phyloP scores from a whole-genome alignment of 1,139 yeast species.

The Geotrichum restrictum region DNA sequence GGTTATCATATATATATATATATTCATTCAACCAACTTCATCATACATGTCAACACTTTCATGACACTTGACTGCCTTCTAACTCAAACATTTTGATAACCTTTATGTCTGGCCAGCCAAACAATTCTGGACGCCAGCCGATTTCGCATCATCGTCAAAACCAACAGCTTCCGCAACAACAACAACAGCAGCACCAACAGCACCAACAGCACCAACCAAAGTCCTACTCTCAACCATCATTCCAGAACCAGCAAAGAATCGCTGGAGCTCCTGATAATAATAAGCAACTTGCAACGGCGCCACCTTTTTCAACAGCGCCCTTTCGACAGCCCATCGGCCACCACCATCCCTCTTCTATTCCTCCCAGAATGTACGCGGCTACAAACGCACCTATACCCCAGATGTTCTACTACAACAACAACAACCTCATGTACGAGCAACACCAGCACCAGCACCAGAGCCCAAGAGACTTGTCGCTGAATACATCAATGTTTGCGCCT shows the following conservation, averaged over 20 bases:
- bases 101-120: constrained; percentile 9
- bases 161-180: too few species aligned
- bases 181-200: too few species aligned
- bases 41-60: background rate
- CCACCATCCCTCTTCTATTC: background rate
- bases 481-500: background rate
- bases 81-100: background rate
- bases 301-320: background rate
- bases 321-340: background rate
- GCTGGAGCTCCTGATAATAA: background rate
- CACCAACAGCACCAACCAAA: background rate
- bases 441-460: background rate
- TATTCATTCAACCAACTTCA: background rate
- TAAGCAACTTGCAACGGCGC: background rate
- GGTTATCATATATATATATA: background rate
- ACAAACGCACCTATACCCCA: background rate
- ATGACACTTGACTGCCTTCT: background rate
- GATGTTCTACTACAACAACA: constrained; percentile 6
- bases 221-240: constrained; percentile 5
- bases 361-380: constrained; percentile 8
- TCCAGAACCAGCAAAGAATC: constrained; percentile 5
- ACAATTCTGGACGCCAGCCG: constrained; percentile 8
- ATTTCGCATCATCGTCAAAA: background rate
- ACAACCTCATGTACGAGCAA: background rate
- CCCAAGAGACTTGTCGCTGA: constrained; percentile 4